Evolutionary conservation across 2,329 filamentous ascomycete species (phyloP).

Genomic region (Leptographium galeiforme): DNA sequence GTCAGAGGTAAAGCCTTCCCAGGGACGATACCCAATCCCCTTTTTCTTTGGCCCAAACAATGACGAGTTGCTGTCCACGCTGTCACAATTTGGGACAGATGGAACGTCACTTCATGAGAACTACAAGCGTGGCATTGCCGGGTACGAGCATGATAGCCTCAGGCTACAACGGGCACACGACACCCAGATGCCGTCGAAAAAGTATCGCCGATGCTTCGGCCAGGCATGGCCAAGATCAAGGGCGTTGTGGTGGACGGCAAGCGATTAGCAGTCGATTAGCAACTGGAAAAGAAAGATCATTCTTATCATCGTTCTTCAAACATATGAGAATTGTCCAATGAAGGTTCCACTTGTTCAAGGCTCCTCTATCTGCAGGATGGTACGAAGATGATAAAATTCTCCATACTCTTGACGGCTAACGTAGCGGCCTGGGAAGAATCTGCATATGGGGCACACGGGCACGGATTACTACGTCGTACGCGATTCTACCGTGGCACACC

Average conservation of each 20-base stretch:
- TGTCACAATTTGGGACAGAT: neutral
- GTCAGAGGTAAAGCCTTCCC: neutral
- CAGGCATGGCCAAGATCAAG: neutral
- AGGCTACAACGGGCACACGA: neutral
- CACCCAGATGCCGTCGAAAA: neutral
- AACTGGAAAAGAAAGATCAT: too few species aligned
- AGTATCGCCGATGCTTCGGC: neutral
- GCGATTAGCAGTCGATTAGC: too few species aligned
- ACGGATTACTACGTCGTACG: too few species aligned
- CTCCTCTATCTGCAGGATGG: too few species aligned
- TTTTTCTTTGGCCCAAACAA: conserved; percentile 3
- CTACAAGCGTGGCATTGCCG: neutral
- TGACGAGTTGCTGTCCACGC: neutral
- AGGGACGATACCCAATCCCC: neutral
- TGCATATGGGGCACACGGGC: too few species aligned
- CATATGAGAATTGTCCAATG: too few species aligned
- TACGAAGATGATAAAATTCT: too few species aligned
- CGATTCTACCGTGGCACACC: too few species aligned
- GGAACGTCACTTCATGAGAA: neutral
- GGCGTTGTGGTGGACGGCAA: neutral
- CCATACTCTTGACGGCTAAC: too few species aligned
- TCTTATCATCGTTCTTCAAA: too few species aligned
- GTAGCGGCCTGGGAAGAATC: too few species aligned
- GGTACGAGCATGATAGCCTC: conserved; percentile 1
- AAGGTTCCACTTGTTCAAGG: too few species aligned